Evolutionary conservation across 2,329 filamentous ascomycete genomes (phyloP), one percentile per base, ranked within the genome.

Genomic region (Colletotrichum phormii): DNA sequence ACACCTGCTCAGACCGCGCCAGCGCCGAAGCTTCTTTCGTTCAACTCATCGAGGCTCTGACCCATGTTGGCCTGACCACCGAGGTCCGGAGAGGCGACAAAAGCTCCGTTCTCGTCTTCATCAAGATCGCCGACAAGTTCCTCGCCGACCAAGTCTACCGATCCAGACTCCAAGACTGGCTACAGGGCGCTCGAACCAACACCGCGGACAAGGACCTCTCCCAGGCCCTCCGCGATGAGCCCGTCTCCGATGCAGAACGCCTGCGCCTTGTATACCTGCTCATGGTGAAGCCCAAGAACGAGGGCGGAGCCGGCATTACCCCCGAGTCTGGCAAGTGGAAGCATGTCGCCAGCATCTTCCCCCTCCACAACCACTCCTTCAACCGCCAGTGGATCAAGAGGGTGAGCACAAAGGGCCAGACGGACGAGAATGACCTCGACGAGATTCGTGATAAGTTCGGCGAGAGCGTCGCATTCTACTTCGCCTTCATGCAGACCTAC

Each of bases 401-500:
- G 75, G 93, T 94, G 89, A 92, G 92, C 78, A 90, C 88, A 62
- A 93, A 93, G 80, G 93, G 92, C 73, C 87, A 92, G 55, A 84
- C 95, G 29, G 89, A 90, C 66, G 83, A 90, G 46, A 81, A 87
- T 62, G 90, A 95, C 77, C 84, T 97, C n/a, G 90, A 93, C 78
- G 88, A 90, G 59, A 95, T 97, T 74, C 90, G 93, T 31, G 88
- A 95, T 79, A 88, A 91, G 75, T 95, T 95, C 81, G 94, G 94
- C 61, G 93, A 96, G 81, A 93, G 91, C 80, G 93, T 98, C 71
- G 96, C 94, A 46, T 97, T 97, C 82, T 98, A 98, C 85, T 98
- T 98, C 81, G 95, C 95, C 51, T 98, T 98, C 79, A 89, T 97
- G 37, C 94, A 97, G 79, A 93, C 93, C 42, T 98, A 98, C 83